Conservation (phyloP, 805 yeast genomes). For the Wickerhamomyces sydowiorum region DNA sequence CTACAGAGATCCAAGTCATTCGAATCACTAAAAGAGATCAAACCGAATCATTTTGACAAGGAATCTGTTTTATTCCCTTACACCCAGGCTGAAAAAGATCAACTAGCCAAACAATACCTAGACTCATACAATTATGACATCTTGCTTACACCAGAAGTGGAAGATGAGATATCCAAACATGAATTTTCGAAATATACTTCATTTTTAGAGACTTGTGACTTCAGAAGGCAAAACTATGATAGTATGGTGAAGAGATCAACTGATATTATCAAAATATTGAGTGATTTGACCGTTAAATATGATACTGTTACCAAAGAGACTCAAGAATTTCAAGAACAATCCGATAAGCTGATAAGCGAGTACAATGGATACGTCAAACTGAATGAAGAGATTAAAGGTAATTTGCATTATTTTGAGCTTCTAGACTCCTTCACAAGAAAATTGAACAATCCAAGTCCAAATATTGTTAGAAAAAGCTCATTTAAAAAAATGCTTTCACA, state of each 20-base stretch:
- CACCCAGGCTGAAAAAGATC: constrained; percentile 29
- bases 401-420: constrained; percentile 59
- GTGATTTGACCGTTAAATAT: constrained; percentile 44
- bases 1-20: constrained; percentile 11
- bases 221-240: constrained; percentile 23
- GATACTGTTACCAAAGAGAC: constrained; percentile 59
- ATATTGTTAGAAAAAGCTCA: constrained; percentile 51
- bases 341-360: constrained; percentile 43
- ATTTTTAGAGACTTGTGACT: constrained; percentile 27
- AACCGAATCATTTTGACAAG: neutral
- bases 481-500: constrained; percentile 49
- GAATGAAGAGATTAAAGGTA: constrained; percentile 37
- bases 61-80: constrained; percentile 16
- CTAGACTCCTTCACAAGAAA: constrained; percentile 64
- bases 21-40: neutral
- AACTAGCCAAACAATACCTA: constrained; percentile 29
- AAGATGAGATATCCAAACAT: constrained; percentile 32
- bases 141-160: constrained; percentile 34
- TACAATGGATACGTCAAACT: constrained; percentile 37
- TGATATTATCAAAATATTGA: constrained; percentile 37
- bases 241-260: constrained; percentile 42
- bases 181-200: constrained; percentile 24
- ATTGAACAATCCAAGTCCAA: constrained; percentile 67
- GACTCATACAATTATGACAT: constrained; percentile 37
- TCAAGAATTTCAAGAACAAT: constrained; percentile 51